These are phyloP conservation scores for Radiomyces spectabilis DNA, from an alignment of 192 early-diverging fungal genomes.

Conservation along the genomic window DNA sequence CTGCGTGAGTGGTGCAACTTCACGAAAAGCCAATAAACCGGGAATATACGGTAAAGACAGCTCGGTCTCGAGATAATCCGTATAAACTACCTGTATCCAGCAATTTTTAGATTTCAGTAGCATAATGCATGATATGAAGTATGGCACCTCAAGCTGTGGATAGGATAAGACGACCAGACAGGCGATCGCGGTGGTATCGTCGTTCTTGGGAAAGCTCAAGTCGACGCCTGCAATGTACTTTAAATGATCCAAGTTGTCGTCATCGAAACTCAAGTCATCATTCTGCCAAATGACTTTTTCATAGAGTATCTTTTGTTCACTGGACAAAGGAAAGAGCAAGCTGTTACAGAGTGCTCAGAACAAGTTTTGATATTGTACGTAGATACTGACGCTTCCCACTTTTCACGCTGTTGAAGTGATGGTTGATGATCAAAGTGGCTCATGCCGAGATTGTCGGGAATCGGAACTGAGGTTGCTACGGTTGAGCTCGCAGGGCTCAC, in stretches of 20 bases:
- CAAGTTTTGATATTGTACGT: neutral
- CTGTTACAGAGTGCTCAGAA: neutral
- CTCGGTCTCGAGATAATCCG: slow-evolving; percentile 42
- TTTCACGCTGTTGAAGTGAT: slow-evolving; percentile 7
- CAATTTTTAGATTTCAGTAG: neutral
- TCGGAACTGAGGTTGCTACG: no score
- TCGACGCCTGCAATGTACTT: slow-evolving; percentile 70
- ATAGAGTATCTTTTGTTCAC: slow-evolving; percentile 3
- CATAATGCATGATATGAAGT: neutral
- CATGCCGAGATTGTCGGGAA: no score
- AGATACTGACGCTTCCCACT: slow-evolving; percentile 4
- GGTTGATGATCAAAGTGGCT: no score
- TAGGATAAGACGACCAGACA: slow-evolving; percentile 66
- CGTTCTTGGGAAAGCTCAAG: slow-evolving; percentile 57
- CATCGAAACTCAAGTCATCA: slow-evolving; percentile 9
- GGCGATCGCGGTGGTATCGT: slow-evolving; percentile 55
- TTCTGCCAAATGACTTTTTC: neutral
- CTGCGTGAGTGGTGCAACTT: slow-evolving; percentile 53
- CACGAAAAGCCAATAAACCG: slow-evolving; percentile 90
- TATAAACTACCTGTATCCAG: slow-evolving; percentile 52
- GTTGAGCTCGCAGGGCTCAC: no score
- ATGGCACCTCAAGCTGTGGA: slow-evolving; percentile 49
- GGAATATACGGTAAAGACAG: slow-evolving; percentile 78
- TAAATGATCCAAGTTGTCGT: slow-evolving; percentile 18
- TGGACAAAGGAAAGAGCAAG: neutral